Evolutionary conservation across 2,329 filamentous ascomycete species (phyloP), one percentile per base, ranked within the genome.

Genomic region (Aspergillus uvarum): DNA sequence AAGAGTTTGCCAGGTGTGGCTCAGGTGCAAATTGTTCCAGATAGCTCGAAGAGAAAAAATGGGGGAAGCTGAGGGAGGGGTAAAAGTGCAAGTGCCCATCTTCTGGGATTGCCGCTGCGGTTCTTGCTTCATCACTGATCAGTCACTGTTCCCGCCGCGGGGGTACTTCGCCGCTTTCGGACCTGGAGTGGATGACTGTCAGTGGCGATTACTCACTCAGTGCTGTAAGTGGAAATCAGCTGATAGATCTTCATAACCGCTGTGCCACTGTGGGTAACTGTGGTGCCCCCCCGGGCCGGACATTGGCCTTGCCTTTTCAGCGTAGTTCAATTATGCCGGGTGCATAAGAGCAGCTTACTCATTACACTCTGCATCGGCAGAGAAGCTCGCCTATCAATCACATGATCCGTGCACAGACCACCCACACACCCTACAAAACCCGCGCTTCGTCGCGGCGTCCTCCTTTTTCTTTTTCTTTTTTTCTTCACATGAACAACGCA

Each of bases 401-500:
- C 64, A 54, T 72, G 62, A 62, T 7, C 0, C 0, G 3, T 5
- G 54, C 67, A 65, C 61, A 60, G 65, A 57, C 66, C 65, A 66
- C 35, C 42, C 11, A 22, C 11, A 22, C 8, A 35, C 31, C 21
- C 47, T 44, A 49, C 54, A 51, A 59, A 63, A 56, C 22, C 19
- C 38, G 47, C 50, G 11, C 21, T 47, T 35, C 31, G 49, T 26
- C 29, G 44, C 47, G 32, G 49, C 56, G 60, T 64, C 65, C 64
- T 63, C 35, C 60, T 67, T 66, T 65, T 69, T 61, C 66, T 68
- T 69, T 67, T 71, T 69, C 69, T 69, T 66, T 69, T 74, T 73
- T 68, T 64, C 68, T 77, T 73, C 74, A 70, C 75, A 81, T 81
- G 80, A 84, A 83, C 82, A 84, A 84, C 82, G 82, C 82, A 82